A percentile compares a stretch with the other conserved stretches of the same genome.
phyloP scores from a whole-genome alignment of 164 flowering plant species.

The Magnolia changhungtana region DNA sequence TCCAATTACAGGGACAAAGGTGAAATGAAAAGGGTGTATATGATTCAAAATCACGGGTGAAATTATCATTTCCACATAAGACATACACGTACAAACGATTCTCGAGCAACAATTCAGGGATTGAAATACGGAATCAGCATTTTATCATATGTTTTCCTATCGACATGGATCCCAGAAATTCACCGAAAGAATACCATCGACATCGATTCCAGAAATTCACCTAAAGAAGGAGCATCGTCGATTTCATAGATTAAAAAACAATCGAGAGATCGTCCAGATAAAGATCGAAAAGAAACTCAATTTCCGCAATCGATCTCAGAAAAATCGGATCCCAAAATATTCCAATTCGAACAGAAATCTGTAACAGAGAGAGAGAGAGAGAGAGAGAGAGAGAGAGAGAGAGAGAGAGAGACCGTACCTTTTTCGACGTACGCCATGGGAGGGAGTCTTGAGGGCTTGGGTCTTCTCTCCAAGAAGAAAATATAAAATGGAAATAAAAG shows the following conservation, averaged over 20 bases:
- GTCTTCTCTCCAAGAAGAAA: background rate
- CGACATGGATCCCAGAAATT: background rate
- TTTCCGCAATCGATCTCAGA: background rate
- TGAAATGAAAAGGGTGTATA: no score
- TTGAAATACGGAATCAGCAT: background rate
- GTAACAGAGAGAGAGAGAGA: no score
- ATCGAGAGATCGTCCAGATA: background rate
- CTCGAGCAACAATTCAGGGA: background rate
- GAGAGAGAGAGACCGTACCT: background rate
- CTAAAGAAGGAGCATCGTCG: background rate
- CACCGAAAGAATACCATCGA: background rate
- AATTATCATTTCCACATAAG: background rate
- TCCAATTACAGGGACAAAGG: no score
- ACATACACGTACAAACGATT: background rate
- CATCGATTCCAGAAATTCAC: background rate
- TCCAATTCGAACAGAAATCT: background rate
- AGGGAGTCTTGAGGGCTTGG: background rate
- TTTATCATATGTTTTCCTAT: background rate
- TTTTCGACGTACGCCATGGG: constrained; percentile 15
- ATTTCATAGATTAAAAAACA: background rate
- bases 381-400: no score
- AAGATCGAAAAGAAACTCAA: background rate
- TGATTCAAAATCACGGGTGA: background rate
- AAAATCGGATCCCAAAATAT: background rate
- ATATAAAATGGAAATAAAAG: no score